Evolutionary conservation across 164 flowering plant genomes (phyloP).

Genomic region (Magnolia kwangsiensis): DNA sequence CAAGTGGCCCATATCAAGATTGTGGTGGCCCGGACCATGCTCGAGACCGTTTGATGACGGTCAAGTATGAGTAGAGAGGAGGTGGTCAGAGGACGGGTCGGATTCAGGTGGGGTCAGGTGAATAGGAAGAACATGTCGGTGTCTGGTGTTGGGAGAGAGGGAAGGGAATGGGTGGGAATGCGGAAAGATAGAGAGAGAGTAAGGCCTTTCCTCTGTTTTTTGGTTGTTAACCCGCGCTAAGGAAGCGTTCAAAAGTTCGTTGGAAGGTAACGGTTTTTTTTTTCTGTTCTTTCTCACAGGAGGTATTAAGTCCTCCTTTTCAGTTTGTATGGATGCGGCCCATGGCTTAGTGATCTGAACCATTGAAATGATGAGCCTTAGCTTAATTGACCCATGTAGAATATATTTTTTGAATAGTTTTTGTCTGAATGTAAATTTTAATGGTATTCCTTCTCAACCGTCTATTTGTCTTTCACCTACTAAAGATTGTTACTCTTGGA

Average conservation of each 20-base stretch:
- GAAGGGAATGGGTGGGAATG: not conserved
- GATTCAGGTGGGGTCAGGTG: not conserved
- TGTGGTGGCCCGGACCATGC: constrained; percentile 8
- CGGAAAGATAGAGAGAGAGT: not conserved
- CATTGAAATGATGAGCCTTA: too few relatives aligned
- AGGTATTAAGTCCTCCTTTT: not conserved
- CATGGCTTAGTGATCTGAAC: not conserved
- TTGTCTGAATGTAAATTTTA: too few relatives aligned
- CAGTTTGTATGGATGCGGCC: not conserved
- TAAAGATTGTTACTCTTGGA: too few relatives aligned
- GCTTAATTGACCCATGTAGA: too few relatives aligned
- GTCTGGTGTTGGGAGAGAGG: not conserved
- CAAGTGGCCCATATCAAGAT: constrained; percentile 21
- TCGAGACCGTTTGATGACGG: not conserved
- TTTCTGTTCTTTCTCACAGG: not conserved
- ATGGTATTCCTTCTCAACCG: too few relatives aligned
- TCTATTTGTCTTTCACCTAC: too few relatives aligned
- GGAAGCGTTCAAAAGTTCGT: constrained; percentile 3
- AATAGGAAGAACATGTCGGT: not conserved
- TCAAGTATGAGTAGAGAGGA: not conserved
- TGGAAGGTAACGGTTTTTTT: not conserved
- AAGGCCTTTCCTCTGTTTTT: not conserved
- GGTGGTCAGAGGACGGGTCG: constrained; percentile 13
- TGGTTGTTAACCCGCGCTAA: not conserved
- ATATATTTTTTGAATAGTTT: too few relatives aligned